Percentiles rank a stretch among this genome's conserved stretches.
These are phyloP conservation scores for Nicotiana benthamiana DNA, from an alignment of 257 asterid species.

Conservation along the genomic window DNA sequence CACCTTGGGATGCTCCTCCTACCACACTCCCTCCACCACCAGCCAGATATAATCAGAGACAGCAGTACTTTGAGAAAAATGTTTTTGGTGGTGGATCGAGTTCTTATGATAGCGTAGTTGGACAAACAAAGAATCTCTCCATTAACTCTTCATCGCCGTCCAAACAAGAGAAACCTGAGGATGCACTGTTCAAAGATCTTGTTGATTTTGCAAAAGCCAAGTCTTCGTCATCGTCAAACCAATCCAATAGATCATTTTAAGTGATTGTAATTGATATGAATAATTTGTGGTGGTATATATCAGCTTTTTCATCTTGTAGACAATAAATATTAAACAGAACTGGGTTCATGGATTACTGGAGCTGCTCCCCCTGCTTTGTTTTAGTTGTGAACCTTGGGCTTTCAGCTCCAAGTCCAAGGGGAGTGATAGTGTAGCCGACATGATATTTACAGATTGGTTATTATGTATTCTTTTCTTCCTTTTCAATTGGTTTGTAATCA, in stretches of 20 bases:
- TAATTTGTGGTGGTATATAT: slow-evolving; percentile 24
- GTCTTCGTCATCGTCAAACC: slow-evolving; percentile 74
- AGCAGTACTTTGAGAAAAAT: slow-evolving; percentile 66
- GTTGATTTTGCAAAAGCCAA: slow-evolving; percentile 89
- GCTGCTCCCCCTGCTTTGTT: not conserved
- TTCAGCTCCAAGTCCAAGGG: not conserved
- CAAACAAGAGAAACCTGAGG: slow-evolving; percentile 64
- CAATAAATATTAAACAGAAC: not conserved
- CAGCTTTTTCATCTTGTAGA: slow-evolving; percentile 1
- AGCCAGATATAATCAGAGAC: slow-evolving; percentile 68
- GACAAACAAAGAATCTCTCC: slow-evolving; percentile 67
- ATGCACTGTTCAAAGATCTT: slow-evolving; percentile 80
- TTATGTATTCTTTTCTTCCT: not conserved
- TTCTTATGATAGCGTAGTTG: slow-evolving; percentile 62
- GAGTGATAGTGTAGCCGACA: slow-evolving; percentile 3
- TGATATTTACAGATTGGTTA: not conserved
- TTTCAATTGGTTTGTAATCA: not conserved
- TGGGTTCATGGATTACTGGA: not conserved
- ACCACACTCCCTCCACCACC: slow-evolving; percentile 69
- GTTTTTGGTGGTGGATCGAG: slow-evolving; percentile 43
- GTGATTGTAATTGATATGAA: slow-evolving; percentile 12
- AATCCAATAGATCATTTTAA: slow-evolving; percentile 51
- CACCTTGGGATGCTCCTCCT: slow-evolving; percentile 51
- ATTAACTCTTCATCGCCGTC: slow-evolving; percentile 45
- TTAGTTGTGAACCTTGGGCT: not conserved